Evolutionary conservation across 2,329 filamentous ascomycete species (phyloP), one percentile per base, ranked within the genome.

Genomic region (Aspergillus hiratsukae): DNA sequence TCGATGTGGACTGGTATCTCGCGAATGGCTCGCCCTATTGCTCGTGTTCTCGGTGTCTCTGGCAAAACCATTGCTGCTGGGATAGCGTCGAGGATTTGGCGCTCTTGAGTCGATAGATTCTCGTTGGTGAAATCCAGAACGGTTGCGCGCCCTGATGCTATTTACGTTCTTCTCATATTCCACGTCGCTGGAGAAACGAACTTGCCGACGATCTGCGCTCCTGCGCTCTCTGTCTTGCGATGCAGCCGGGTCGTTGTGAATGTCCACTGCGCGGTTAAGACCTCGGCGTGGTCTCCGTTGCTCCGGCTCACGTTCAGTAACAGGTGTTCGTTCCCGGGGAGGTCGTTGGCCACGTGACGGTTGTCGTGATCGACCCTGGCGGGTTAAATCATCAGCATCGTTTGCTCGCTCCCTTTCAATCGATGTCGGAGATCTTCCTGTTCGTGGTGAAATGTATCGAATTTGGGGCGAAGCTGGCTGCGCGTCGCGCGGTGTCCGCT

Each of bases 271-370:
- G 21, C 28, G 14, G 35, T 21, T 25, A 3, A 51, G 43, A 19
- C 48, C 17, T 27, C 37, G 58, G 25, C 56, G 48, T 31, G 35
- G 51, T 40, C 58, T 52, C 9, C 54, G 48, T 14, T 57, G 49
- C 19, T 21, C 25, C 40, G 65, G 62, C 29, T 54, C 55, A 28
- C 62, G 60, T 31, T 68, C 65, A 40, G 48, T 27, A 19, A 64
- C 60, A 11, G 63, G 66, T 10, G 60, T 60, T 23, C 58, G 50
- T 53, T 62, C 60, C 31, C 65, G 60, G 48, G 54, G 60, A 35
- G 31, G 54, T 19, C 64, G 61, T 21, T 45, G 43, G 2, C 27
- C 48, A 3, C 50, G 48, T 7, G 48, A 49, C 11, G 51, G 45
- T n/a, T 57, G 48, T 43, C 25, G 46, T 40, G 48, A n/a, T 19